Evolutionary conservation across 2,329 filamentous ascomycete genomes (phyloP).

Genomic region (Penicillium sp.): DNA sequence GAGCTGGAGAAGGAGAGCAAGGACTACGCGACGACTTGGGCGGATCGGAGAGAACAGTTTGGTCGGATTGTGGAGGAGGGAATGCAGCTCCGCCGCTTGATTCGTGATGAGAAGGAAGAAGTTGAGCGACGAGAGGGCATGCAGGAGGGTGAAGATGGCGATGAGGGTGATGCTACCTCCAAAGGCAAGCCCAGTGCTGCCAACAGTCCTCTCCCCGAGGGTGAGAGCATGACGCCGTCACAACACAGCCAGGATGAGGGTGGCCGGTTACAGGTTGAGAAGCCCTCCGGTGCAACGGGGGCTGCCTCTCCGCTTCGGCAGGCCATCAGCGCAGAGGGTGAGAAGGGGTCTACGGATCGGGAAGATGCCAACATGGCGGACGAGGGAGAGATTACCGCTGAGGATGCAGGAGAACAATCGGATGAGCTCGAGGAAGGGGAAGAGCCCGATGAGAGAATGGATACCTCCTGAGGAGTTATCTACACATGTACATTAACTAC

Average conservation of each 20-base stretch:
- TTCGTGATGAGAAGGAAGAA: slow-evolving; percentile 94
- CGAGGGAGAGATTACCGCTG: slow-evolving; percentile 49
- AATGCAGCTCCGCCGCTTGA: slow-evolving; percentile 81
- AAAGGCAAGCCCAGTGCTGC: slow-evolving; percentile 55
- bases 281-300: slow-evolving; percentile 35
- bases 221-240: slow-evolving; percentile 50
- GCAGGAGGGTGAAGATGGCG: slow-evolving; percentile 66
- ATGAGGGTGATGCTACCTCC: slow-evolving; percentile 58
- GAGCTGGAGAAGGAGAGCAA: slow-evolving; percentile 84
- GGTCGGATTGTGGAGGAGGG: slow-evolving; percentile 88
- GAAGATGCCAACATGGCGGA: slow-evolving; percentile 69
- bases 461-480: slow-evolving; percentile 55
- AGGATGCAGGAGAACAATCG: slow-evolving; percentile 43
- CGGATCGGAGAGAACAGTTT: slow-evolving; percentile 84
- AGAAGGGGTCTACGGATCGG: slow-evolving; percentile 46
- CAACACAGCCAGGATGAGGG: slow-evolving; percentile 44
- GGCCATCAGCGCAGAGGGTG: slow-evolving; percentile 46
- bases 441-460: slow-evolving; percentile 69
- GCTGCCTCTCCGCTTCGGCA: slow-evolving; percentile 49
- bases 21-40: slow-evolving; percentile 82
- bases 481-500: slow-evolving; percentile 30
- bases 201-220: slow-evolving; percentile 58
- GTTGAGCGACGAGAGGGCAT: slow-evolving; percentile 86
- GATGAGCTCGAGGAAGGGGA: slow-evolving; percentile 57
- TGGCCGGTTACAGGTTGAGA: slow-evolving; percentile 41